phyloP scores from a whole-genome alignment of 768 basidiomycete genomes.

The Leccinellum luteum region DNA sequence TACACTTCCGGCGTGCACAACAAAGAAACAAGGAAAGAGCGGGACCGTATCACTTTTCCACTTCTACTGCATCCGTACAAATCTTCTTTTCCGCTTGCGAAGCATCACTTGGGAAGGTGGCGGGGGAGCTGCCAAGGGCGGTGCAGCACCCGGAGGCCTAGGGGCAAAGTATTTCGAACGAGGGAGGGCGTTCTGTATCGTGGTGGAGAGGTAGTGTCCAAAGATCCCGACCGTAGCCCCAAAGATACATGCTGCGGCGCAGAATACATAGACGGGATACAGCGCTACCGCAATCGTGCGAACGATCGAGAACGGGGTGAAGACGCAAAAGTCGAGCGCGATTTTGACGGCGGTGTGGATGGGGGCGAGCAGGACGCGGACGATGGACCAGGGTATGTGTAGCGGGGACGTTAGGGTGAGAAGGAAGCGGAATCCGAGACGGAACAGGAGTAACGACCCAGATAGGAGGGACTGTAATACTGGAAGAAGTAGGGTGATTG shows the following conservation, averaged over 20 bases:
- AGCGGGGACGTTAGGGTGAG: conserved; percentile 18
- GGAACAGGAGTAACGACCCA: conserved; percentile 14
- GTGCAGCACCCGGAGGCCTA: conserved; percentile 1
- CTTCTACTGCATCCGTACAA: conserved; percentile 21
- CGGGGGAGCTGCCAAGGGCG: neutral
- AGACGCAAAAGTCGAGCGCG: conserved; percentile 40
- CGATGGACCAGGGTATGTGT: conserved; percentile 22
- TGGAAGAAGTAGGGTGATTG: conserved; percentile 25
- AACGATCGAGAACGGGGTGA: conserved; percentile 42
- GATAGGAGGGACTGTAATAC: conserved; percentile 10
- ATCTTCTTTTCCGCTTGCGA: conserved; percentile 24
- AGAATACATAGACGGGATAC: conserved; percentile 56
- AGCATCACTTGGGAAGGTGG: conserved; percentile 12
- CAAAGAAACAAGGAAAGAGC: neutral
- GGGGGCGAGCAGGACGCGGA: conserved; percentile 48
- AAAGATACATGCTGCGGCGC: conserved; percentile 53
- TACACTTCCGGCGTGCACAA: neutral
- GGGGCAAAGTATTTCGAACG: conserved; percentile 13
- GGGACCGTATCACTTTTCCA: conserved; percentile 3
- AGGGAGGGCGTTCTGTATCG: conserved; percentile 10
- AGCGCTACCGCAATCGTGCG: conserved; percentile 41
- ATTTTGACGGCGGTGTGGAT: conserved; percentile 41
- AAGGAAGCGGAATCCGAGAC: conserved; percentile 9
- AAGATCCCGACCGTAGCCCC: conserved; percentile 45
- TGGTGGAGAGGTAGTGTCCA: conserved; percentile 28